Conservation (phyloP, 148 eudicot genomes). For the Talinum fruticosum region DNA sequence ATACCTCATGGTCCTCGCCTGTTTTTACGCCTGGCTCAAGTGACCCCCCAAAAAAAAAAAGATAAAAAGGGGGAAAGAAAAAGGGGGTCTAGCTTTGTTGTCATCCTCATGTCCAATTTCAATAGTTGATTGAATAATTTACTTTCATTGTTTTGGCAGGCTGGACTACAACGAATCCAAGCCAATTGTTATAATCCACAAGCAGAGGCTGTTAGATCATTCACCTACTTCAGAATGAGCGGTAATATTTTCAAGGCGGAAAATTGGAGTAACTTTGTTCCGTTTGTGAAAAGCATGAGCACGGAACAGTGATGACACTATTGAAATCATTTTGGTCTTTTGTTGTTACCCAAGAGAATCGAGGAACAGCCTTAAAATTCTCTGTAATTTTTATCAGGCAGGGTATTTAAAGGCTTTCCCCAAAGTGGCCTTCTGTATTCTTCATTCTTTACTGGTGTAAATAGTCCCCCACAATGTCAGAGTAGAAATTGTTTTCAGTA, state of each 20-base stretch:
- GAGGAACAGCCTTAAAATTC: slow-evolving; percentile 18
- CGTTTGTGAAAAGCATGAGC: slow-evolving; percentile 54
- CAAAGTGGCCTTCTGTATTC: slow-evolving; percentile 23
- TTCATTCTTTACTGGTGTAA: slow-evolving; percentile 37
- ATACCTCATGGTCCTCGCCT: background rate
- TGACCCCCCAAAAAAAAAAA: background rate
- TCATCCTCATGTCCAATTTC: background rate
- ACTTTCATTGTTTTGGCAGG: slow-evolving; percentile 33
- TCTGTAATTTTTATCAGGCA: slow-evolving; percentile 31
- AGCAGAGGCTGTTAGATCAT: slow-evolving; percentile 43
- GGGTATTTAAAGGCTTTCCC: slow-evolving; percentile 22
- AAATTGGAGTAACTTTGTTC: slow-evolving; percentile 57
- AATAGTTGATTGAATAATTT: background rate
- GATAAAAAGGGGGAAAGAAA: too few relatives aligned
- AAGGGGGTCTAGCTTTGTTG: background rate
- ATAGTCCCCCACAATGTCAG: slow-evolving; percentile 22
- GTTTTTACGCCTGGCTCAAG: background rate
- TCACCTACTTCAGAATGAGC: slow-evolving; percentile 58
- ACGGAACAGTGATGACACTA: slow-evolving; percentile 28
- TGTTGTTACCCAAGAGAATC: slow-evolving; percentile 11
- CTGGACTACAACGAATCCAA: slow-evolving; percentile 47
- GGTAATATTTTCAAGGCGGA: slow-evolving; percentile 45
- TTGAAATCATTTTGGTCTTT: slow-evolving; percentile 3
- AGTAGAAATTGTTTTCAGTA: slow-evolving; percentile 15
- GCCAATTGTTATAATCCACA: slow-evolving; percentile 48